Evolutionary conservation across 176 grass and related monocot genomes (phyloP).

Genomic region (Ampelocalamus luodianensis): DNA sequence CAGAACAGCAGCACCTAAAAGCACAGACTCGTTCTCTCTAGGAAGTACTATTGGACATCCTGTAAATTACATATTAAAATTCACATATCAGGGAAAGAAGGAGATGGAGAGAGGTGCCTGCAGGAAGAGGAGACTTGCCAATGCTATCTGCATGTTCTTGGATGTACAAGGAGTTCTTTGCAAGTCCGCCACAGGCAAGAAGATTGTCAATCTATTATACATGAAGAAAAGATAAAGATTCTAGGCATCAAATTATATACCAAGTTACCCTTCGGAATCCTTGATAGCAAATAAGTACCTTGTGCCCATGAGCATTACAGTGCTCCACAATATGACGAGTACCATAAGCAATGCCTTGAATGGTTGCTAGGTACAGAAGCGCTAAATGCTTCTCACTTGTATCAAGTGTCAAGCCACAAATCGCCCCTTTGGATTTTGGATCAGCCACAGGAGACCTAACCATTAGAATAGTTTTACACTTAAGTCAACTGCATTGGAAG

Average conservation of each 20-base stretch:
- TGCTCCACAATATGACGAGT: conserved; percentile 90
- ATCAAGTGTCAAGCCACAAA: conserved; percentile 89
- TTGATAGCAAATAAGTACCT: conserved; percentile 57
- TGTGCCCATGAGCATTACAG: conserved; percentile 89
- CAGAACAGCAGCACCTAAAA: conserved; percentile 86
- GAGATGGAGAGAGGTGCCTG: conserved; percentile 20
- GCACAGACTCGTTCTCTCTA: conserved; percentile 87
- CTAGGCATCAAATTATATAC: conserved; percentile 15
- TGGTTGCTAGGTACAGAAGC: conserved; percentile 90
- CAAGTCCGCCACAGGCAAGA: conserved; percentile 86
- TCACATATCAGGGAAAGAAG: conserved; percentile 13
- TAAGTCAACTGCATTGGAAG: conserved; percentile 5
- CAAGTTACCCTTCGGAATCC: conserved; percentile 2
- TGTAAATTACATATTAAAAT: conserved; percentile 51
- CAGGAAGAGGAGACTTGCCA: conserved; percentile 45
- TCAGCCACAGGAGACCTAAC: conserved; percentile 89
- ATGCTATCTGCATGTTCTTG: conserved; percentile 94
- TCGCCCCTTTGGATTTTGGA: conserved; percentile 90
- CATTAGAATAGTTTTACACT: conserved; percentile 30
- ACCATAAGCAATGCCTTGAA: conserved; percentile 94
- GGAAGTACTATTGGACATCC: conserved; percentile 87
- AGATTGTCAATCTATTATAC: conserved; percentile 78
- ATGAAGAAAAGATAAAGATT: conserved; percentile 32
- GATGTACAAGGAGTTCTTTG: conserved; percentile 86
- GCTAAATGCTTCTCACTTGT: conserved; percentile 79